phyloP scores from a whole-genome alignment of 2,329 filamentous ascomycete species.

The Sporothrix inflata region DNA sequence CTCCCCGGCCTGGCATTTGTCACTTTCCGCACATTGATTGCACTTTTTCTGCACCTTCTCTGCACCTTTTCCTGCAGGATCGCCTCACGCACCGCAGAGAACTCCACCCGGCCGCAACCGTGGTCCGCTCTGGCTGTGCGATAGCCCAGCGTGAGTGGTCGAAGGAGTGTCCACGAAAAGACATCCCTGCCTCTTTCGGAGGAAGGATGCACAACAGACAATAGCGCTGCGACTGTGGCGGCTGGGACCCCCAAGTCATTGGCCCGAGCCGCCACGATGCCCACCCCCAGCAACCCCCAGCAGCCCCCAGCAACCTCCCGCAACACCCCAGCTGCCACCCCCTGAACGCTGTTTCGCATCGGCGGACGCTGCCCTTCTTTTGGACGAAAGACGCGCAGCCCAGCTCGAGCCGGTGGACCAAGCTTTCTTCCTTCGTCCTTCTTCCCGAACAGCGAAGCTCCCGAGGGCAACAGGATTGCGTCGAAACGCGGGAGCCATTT shows the following conservation, averaged over 20 bases:
- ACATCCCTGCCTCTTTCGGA: slow-evolving; percentile 8
- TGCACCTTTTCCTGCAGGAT: not conserved
- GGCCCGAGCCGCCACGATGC: not conserved
- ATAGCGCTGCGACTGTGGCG: slow-evolving; percentile 1
- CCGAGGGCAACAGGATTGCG: not conserved
- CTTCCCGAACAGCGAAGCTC: too few species aligned
- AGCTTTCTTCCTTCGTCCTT: too few species aligned
- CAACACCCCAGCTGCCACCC: not conserved
- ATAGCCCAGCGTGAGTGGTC: not conserved
- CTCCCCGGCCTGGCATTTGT: not conserved
- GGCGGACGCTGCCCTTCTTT: not conserved
- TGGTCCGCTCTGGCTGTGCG: not conserved
- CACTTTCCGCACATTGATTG: not conserved
- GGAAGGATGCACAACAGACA: not conserved
- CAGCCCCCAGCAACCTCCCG: not conserved
- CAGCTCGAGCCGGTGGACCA: too few species aligned
- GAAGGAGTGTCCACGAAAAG: not conserved
- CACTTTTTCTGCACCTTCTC: not conserved
- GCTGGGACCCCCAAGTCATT: not conserved
- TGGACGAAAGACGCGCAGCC: slow-evolving; percentile 8
- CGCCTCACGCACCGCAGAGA: not conserved
- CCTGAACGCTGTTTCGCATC: slow-evolving; percentile 21
- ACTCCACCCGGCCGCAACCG: not conserved
- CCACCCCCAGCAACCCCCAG: not conserved
- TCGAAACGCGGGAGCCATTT: not conserved